Evolutionary conservation across 306 rosid genomes (phyloP).

Genomic region (Abrus pulchellus): DNA sequence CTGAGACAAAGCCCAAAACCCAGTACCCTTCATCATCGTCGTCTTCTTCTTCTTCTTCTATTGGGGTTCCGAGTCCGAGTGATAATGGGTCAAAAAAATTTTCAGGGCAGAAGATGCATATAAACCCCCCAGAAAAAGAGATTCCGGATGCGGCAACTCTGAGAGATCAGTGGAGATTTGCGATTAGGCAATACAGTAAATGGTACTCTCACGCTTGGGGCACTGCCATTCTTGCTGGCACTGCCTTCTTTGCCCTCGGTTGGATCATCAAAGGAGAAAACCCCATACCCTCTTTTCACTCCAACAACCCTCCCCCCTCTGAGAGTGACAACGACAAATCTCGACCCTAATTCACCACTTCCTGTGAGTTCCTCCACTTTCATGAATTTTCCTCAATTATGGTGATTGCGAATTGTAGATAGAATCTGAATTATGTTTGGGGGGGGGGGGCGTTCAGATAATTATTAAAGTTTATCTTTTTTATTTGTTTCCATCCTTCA

Average conservation of each 20-base stretch:
- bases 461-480: background rate
- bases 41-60: constrained; percentile 43
- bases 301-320: constrained; percentile 46
- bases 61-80: background rate
- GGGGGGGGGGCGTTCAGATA: background rate
- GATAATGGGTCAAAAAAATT: constrained; percentile 42
- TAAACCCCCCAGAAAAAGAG: constrained; percentile 72
- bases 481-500: constrained; percentile 8
- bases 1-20: constrained; percentile 50
- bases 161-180: constrained; percentile 87
- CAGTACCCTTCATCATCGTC: constrained; percentile 44
- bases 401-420: background rate
- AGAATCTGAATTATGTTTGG: constrained; percentile 11
- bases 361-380: constrained; percentile 31
- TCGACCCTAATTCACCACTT: background rate
- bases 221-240: constrained; percentile 90
- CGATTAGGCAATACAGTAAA: constrained; percentile 73
- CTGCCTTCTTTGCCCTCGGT: constrained; percentile 91
- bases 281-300: constrained; percentile 73
- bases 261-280: constrained; percentile 93
- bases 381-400: background rate
- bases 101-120: constrained; percentile 50
- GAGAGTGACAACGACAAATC: constrained; percentile 32
- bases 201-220: constrained; percentile 99
- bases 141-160: constrained; percentile 88